Evolutionary conservation across 192 early-diverging fungal genomes (phyloP), one percentile per base, ranked within the genome.

Genomic region (Phycomyces blakesleeanus): DNA sequence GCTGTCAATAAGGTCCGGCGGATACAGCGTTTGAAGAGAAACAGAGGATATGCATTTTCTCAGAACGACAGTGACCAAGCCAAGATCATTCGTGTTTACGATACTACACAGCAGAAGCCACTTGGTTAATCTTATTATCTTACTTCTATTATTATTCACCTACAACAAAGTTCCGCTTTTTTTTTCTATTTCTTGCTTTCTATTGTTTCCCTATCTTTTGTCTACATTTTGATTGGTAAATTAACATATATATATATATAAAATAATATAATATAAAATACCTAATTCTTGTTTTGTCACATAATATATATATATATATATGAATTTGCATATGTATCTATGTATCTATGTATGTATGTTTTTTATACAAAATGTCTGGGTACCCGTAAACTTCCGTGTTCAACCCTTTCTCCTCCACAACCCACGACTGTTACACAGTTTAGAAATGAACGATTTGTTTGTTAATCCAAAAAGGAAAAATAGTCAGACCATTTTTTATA

Each of bases 21-120:
- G 69, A 89, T 93, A 55, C 97, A 99, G 81, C 64, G 97, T 16
- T 77, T 98, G 15, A 93, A 94, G 68, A 79, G 92, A 25, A 95
- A 87, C 59, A 85, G 95, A 29, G 97, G 97, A 12, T 99, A 92
- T 78, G 97, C 97, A 10, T 99, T 99, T 64, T 93, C 91, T 41
- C 97, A 99, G 76, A 97, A 89, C 67, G 97, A 99, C 68, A 85
- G 85, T 59, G 97, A 94, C 11, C 93, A 95, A 76, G 90, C 90
- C 60, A 81, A 78, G 58, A 62, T 84, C 38, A 79, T 81, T 37
- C 66, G 79, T 49, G 74, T 75, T 22, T 84, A 84, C 68, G 82
- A 84, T 78, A 84, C 82, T 55, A 84, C 82, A 37, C 61, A 73
- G 38, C 72, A 77, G 52, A 84, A 84, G 57, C 82, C 82, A 21